A percentile compares a stretch with the other conserved stretches of the same genome.
Evolutionary conservation across 1,284 basidiomycete genomes (phyloP).

Genomic region (Sutorius eximius): DNA sequence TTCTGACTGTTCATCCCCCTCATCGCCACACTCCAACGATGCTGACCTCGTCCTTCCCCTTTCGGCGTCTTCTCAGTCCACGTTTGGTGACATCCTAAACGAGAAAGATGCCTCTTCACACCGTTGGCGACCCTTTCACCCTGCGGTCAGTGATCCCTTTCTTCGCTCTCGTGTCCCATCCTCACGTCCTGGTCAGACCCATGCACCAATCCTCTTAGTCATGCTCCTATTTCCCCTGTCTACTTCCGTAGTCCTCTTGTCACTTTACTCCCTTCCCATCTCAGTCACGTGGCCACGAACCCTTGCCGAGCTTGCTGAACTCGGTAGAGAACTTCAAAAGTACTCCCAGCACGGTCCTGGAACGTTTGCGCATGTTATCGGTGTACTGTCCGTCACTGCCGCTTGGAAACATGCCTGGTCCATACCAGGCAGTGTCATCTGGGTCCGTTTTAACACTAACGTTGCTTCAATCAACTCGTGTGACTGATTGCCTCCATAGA

Average conservation of each 20-base stretch:
- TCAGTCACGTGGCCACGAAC: conserved; percentile 74
- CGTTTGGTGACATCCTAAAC: conserved; percentile 49
- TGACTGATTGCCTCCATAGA: conserved; percentile 47
- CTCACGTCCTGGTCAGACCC: conserved; percentile 43
- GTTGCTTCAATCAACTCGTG: conserved; percentile 17
- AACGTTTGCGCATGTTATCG: conserved; percentile 69
- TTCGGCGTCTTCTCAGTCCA: conserved; percentile 53
- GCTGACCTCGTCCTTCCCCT: conserved; percentile 69
- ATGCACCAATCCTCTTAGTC: conserved; percentile 65
- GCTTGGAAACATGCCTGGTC: conserved; percentile 96
- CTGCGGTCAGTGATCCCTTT: conserved; percentile 46
- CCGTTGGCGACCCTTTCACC: conserved; percentile 43
- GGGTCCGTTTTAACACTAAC: conserved; percentile 52
- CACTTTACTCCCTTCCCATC: conserved; percentile 64
- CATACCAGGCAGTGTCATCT: conserved; percentile 85
- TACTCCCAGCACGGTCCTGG: conserved; percentile 69
- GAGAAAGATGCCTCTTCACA: conserved; percentile 40
- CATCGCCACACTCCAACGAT: conserved; percentile 49
- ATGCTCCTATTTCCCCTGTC: conserved; percentile 69
- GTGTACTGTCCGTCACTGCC: conserved; percentile 81
- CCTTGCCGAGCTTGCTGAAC: conserved; percentile 67
- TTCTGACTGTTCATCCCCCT: conserved; percentile 42
- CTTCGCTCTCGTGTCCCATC: conserved; percentile 15
- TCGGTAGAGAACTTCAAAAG: conserved; percentile 71
- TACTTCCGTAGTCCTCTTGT: conserved; percentile 49